phyloP scores from a whole-genome alignment of 257 asterid species.

The Penstemon eatonii region DNA sequence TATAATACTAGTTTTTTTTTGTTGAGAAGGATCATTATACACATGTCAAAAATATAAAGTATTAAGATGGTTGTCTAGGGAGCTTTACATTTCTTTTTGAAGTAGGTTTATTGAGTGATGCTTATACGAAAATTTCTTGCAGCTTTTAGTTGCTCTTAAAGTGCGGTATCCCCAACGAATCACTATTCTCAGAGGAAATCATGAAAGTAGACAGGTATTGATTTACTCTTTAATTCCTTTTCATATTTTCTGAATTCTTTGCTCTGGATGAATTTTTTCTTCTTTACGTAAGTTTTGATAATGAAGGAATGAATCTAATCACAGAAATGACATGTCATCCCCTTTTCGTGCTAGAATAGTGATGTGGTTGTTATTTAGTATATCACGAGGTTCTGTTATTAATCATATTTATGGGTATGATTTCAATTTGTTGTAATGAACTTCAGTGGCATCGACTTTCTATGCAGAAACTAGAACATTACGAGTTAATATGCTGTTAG shows the following conservation, averaged over 20 bases:
- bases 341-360: conserved; percentile 10
- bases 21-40: neutral
- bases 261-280: neutral
- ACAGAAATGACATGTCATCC: conserved; percentile 18
- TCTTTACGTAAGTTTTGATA: conserved; percentile 13
- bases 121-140: conserved; percentile 39
- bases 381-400: conserved; percentile 6
- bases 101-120: conserved; percentile 11
- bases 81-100: conserved; percentile 16
- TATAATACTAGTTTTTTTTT: conserved; percentile 4
- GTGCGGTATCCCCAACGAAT: conserved; percentile 78
- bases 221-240: neutral
- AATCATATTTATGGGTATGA: neutral
- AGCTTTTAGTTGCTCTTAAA: conserved; percentile 79
- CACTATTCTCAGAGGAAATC: conserved; percentile 83
- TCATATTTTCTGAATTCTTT: neutral
- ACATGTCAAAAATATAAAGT: neutral
- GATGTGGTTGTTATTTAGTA: conserved; percentile 10
- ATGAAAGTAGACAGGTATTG: conserved; percentile 77
- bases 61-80: neutral
- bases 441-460: neutral
- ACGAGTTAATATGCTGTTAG: conserved; percentile 11
- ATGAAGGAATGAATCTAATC: conserved; percentile 17
- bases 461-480: conserved; percentile 5
- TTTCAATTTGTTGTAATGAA: conserved; percentile 12